These are phyloP conservation scores for Penicillium pancosmium DNA, from an alignment of 495 filamentous ascomycete species.

Conservation along the genomic window DNA sequence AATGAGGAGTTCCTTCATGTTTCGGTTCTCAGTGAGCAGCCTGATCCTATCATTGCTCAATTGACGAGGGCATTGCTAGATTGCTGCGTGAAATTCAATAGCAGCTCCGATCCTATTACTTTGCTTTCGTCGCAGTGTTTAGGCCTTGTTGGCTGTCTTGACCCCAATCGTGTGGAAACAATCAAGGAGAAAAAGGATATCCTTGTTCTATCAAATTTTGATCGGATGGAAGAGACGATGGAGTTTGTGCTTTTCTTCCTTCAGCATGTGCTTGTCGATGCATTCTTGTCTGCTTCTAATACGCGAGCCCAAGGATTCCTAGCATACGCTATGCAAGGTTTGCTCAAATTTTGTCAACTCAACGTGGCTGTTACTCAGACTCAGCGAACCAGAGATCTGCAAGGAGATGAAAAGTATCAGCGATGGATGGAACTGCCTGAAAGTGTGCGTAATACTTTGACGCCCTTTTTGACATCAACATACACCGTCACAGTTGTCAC, in stretches of 20 bases:
- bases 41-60: constrained; percentile 69
- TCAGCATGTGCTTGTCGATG: constrained; percentile 83
- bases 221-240: constrained; percentile 73
- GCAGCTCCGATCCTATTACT: constrained; percentile 64
- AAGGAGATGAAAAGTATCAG: constrained; percentile 57
- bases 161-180: constrained; percentile 85
- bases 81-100: constrained; percentile 76
- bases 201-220: constrained; percentile 84
- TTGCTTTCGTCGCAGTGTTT: constrained; percentile 77
- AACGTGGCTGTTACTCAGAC: constrained; percentile 57
- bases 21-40: constrained; percentile 82
- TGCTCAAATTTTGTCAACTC: constrained; percentile 76
- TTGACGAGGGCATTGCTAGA: constrained; percentile 80
- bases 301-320: constrained; percentile 86
- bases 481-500: constrained; percentile 69
- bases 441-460: constrained; percentile 72
- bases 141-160: constrained; percentile 86
- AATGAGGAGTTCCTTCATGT: constrained; percentile 83
- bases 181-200: constrained; percentile 76
- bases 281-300: constrained; percentile 86
- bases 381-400: constrained; percentile 52
- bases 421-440: constrained; percentile 79
- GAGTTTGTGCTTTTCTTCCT: constrained; percentile 86
- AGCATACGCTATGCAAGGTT: constrained; percentile 89
- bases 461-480: constrained; percentile 80